Conservation (phyloP, 2,329 filamentous ascomycete species). For the Colletotrichum lentis region DNA sequence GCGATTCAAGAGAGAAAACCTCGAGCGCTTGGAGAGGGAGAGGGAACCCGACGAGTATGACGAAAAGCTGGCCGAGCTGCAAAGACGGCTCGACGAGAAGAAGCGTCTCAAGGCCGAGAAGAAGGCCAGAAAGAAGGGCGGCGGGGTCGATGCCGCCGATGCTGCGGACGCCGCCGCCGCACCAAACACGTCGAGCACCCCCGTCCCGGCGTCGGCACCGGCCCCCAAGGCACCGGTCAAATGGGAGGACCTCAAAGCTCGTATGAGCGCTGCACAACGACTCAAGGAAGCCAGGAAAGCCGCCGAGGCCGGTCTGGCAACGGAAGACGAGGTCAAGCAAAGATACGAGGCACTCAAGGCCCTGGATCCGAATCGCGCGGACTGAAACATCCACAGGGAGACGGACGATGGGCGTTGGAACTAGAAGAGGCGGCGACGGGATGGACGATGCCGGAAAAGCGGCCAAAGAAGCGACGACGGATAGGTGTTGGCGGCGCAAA, state of each 20-base stretch:
- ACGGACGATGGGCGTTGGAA: background rate
- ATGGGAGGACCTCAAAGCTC: constrained; percentile 39
- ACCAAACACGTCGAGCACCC: background rate
- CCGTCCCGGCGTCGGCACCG: background rate
- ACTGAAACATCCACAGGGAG: background rate
- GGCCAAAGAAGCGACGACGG: background rate
- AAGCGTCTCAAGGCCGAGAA: constrained; percentile 49
- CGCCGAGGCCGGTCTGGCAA: constrained; percentile 58
- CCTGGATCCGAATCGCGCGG: constrained; percentile 4
- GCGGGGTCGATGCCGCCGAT: background rate
- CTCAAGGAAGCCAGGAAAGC: constrained; percentile 61
- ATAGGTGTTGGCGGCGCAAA: background rate
- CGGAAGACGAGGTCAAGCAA: constrained; percentile 50
- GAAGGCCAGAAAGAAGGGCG: constrained; percentile 45
- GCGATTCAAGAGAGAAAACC: constrained; percentile 52
- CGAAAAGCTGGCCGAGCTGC: constrained; percentile 37
- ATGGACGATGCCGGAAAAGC: background rate
- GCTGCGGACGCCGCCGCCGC: background rate
- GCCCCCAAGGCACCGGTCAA: constrained; percentile 22
- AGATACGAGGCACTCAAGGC: constrained; percentile 38
- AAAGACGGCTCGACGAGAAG: constrained; percentile 48
- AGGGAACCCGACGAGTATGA: constrained; percentile 47
- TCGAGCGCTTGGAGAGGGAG: constrained; percentile 41
- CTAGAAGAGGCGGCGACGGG: background rate
- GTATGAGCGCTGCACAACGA: constrained; percentile 49